Evolutionary conservation across 768 basidiomycete genomes (phyloP).

Genomic region (Daedalea quercina): DNA sequence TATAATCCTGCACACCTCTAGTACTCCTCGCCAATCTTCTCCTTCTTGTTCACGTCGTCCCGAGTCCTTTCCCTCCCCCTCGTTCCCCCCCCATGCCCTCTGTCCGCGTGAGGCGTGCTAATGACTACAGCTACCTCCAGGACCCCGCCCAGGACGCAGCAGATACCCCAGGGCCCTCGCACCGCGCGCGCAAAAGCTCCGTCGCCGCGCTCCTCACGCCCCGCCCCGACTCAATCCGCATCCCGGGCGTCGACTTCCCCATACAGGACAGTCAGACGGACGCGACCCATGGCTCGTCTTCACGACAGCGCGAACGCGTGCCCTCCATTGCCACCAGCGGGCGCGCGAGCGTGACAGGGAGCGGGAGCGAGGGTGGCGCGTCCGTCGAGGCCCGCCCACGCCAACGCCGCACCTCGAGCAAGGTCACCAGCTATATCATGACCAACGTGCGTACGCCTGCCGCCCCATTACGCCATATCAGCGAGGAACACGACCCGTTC

Average conservation of each 20-base stretch:
- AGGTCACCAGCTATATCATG: slow-evolving; percentile 19
- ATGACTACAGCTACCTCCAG: slow-evolving; percentile 17
- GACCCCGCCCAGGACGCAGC: slow-evolving; percentile 4
- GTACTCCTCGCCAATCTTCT: too few species aligned
- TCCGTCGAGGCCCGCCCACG: not conserved
- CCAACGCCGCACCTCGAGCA: slow-evolving; percentile 14
- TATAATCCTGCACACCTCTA: too few species aligned
- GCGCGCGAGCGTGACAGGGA: not conserved
- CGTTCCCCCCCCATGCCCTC: slow-evolving; percentile 35
- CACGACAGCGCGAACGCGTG: not conserved
- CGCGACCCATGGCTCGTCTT: not conserved
- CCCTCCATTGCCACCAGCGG: not conserved
- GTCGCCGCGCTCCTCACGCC: slow-evolving; percentile 7
- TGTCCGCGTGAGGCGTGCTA: slow-evolving; percentile 37
- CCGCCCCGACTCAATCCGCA: not conserved
- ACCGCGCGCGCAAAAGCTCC: slow-evolving; percentile 11
- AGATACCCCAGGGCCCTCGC: not conserved
- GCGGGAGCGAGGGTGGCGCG: not conserved
- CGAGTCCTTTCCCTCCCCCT: not conserved
- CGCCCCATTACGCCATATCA: not conserved
- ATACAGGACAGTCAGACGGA: too few species aligned
- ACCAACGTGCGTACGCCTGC: slow-evolving; percentile 3
- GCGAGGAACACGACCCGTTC: not conserved
- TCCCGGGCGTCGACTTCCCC: too few species aligned
- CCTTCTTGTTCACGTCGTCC: too few species aligned